Base-by-base conservation (phyloP, 164 flowering plant species). In the Tinospora cordifolia region DNA sequence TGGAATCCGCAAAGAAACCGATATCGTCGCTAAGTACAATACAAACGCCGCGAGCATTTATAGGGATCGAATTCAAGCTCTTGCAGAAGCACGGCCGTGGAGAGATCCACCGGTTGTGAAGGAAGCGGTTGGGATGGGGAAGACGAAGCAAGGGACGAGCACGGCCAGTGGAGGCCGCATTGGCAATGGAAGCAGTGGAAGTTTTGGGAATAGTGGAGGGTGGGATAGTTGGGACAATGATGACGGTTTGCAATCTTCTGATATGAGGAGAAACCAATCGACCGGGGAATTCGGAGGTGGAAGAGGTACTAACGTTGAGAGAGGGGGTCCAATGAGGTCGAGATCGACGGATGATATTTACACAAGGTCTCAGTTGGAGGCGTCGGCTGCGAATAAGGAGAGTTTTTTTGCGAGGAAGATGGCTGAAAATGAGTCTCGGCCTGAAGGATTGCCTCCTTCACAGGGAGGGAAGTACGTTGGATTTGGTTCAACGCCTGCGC, bases 391-490 rank as follows among this genome's bases (percentile, higher is more conserved):
- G 25, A 82, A 82, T 34, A 95, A 95, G 75, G 98, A 89, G 71
- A 69, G 75, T 25, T 95, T 88, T 73, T 95, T 95, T 69, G 89
- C 97, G 0, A 78, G 81, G 79, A 92, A 84, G 77, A 78, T 89
- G 75, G 79, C 78, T 6, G 97, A 94, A 83, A 94, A 93, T 71
- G 88, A 91, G 25, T 77, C 88, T 7, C 68, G 86, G 78, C 96
- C 97, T 0, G 96, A 88, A 38, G 96, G 93, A 3, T 3, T 93
- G 14, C 96, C 96, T 0, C 98, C 98, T 1, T 88, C 97, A n/a
- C 89, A 89, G 69, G 98, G 98, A 0, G 98, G 98, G 30, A 91
- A 88, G 81, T 93, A 90, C 73, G 97, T 93, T 2, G 98, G 98
- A 9, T 93, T 93, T 73, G 98, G 98, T 63, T 93, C 98, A 2